Conservation (phyloP, 768 basidiomycete species). For the Mycena sanguinolenta region DNA sequence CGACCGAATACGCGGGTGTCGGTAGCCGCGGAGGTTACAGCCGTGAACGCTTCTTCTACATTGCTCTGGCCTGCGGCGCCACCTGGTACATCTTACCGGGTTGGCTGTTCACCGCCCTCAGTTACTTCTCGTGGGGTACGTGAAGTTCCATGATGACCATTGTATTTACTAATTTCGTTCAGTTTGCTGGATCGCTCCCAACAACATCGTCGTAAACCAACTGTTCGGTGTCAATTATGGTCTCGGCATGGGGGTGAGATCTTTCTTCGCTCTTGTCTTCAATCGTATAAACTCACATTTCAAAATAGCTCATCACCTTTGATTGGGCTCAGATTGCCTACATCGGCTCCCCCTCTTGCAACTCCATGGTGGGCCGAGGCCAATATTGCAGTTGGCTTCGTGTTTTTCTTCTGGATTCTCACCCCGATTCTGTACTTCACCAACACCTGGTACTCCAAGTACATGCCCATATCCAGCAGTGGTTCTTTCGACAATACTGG, state of each 20-base stretch:
- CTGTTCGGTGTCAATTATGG: constrained; percentile 47
- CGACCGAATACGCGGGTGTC: constrained; percentile 74
- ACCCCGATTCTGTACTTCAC: constrained; percentile 36
- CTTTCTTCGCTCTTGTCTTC: not conserved
- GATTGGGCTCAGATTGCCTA: constrained; percentile 42
- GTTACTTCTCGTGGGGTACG: constrained; percentile 50
- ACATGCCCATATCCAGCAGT: not conserved
- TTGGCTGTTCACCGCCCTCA: constrained; percentile 53
- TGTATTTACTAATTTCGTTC: no score
- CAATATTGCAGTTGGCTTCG: constrained; percentile 50
- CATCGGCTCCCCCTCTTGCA: constrained; percentile 54
- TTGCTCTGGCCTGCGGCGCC: constrained; percentile 67
- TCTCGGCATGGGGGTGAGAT: constrained; percentile 46
- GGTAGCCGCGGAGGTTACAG: constrained; percentile 74
- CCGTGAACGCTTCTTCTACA: constrained; percentile 83
- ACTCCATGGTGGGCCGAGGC: constrained; percentile 54
- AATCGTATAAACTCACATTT: not conserved
- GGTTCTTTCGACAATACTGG: constrained; percentile 66
- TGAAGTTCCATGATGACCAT: no score
- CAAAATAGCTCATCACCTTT: constrained; percentile 57
- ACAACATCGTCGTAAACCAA: constrained; percentile 54
- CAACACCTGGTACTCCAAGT: not conserved
- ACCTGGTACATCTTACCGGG: constrained; percentile 61
- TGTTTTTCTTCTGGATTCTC: constrained; percentile 59
- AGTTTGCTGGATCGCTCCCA: constrained; percentile 40